These are phyloP conservation scores for Mortierella polycephala DNA, from an alignment of 371 early-diverging fungal species.

Conservation along the genomic window DNA sequence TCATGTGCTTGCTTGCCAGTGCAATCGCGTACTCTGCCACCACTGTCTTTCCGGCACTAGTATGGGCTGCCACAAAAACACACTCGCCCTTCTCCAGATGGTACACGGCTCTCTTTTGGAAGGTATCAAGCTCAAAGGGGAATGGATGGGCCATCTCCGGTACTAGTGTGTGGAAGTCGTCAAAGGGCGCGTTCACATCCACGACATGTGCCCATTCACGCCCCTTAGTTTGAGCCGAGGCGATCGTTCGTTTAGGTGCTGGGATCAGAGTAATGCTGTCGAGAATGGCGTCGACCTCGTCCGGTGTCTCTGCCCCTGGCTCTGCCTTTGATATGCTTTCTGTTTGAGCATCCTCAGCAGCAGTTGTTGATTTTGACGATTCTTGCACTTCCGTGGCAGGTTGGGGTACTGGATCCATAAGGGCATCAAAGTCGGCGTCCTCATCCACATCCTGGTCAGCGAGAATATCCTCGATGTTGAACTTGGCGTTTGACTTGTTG, in stretches of 20 bases:
- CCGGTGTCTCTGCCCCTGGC: slow-evolving; percentile 7
- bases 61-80: slow-evolving; percentile 99
- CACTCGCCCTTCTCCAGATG: slow-evolving; percentile 94
- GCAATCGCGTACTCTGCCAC: slow-evolving; percentile 99
- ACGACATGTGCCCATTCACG: slow-evolving; percentile 95
- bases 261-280: slow-evolving; percentile 27
- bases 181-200: slow-evolving; percentile 84
- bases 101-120: slow-evolving; percentile 98
- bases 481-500: slow-evolving; percentile 22
- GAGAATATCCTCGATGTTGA: slow-evolving; percentile 71
- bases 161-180: slow-evolving; percentile 86
- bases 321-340: background rate
- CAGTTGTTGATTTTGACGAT: background rate
- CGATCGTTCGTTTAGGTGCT: slow-evolving; percentile 21
- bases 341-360: background rate
- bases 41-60: slow-evolving; percentile 99
- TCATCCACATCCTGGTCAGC: slow-evolving; percentile 47
- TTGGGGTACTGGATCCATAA: slow-evolving; percentile 37
- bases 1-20: slow-evolving; percentile 94
- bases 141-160: slow-evolving; percentile 87
- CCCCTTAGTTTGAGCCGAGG: slow-evolving; percentile 52
- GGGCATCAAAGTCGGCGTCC: slow-evolving; percentile 39
- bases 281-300: slow-evolving; percentile 43
- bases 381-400: slow-evolving; percentile 7
- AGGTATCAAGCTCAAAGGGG: slow-evolving; percentile 98